phyloP scores from a whole-genome alignment of 2,329 filamentous ascomycete genomes.

The Alternaria metachromatica region DNA sequence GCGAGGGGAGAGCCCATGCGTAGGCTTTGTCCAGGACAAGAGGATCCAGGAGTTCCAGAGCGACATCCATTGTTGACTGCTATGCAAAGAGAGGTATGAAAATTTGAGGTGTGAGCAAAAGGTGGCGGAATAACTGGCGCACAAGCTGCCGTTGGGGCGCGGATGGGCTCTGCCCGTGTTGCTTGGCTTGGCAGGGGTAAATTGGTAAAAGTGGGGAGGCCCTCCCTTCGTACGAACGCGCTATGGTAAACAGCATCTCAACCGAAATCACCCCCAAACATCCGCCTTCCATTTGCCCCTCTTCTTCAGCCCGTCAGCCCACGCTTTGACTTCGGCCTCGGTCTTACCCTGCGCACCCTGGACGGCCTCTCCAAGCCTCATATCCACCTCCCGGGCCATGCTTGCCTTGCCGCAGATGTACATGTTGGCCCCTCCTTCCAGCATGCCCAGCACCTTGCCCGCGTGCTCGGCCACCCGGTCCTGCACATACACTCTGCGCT shows the following conservation, averaged over 20 bases:
- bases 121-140: slow-evolving; percentile 3
- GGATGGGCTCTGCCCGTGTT: slow-evolving; percentile 4
- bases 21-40: slow-evolving; percentile 15
- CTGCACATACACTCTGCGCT: slow-evolving; percentile 48
- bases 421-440: slow-evolving; percentile 49
- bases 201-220: slow-evolving; percentile 1
- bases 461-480: slow-evolving; percentile 45
- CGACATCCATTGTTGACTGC: slow-evolving; percentile 8
- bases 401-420: slow-evolving; percentile 50
- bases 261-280: slow-evolving; percentile 55
- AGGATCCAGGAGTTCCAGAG: slow-evolving; percentile 11
- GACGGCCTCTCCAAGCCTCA: slow-evolving; percentile 49
- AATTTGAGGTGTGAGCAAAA: slow-evolving; percentile 6
- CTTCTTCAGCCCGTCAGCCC: slow-evolving; percentile 58
- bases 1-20: slow-evolving; percentile 7
- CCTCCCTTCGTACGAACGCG: not conserved
- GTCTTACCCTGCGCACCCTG: slow-evolving; percentile 46
- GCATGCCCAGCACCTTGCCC: slow-evolving; percentile 39
- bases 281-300: slow-evolving; percentile 62
- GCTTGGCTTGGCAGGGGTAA: slow-evolving; percentile 13
- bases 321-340: slow-evolving; percentile 52
- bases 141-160: slow-evolving; percentile 4
- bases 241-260: not conserved
- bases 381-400: slow-evolving; percentile 54
- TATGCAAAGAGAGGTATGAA: slow-evolving; percentile 8